Evolutionary conservation across 2,329 filamentous ascomycete genomes (phyloP), one percentile per base, ranked within the genome.

Genomic region (Herpotrichia juniperi): DNA sequence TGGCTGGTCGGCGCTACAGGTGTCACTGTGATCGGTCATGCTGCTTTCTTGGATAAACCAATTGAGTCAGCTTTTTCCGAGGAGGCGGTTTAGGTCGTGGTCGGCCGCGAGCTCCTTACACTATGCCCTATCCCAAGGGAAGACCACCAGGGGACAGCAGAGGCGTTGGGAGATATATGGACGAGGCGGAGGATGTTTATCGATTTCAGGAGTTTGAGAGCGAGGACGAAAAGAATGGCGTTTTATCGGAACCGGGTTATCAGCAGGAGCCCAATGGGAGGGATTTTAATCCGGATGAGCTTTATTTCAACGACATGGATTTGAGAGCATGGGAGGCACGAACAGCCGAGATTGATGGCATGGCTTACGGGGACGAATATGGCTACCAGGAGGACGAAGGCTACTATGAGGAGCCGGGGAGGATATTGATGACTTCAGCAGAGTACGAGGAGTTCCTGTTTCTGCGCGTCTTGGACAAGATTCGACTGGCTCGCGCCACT

Each of bases 61-160:
- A 96, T 97, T 82, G 94, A 97, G 87, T 93, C 96, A 93, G 93
- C 93, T 97, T 99, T 99, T 97, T 97, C 93, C 84, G 94, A 96
- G 93, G 94, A 99, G 93, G 93, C 94, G 93, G 94, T 99, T 90
- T 99, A 97, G 87, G 85, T 40, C 37, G 37, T 96, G 93, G 93
- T 97, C 94, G 93, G 91, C 93, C 93, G 94, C 94, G 89, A 94
- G 89, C 93, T 96, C 93, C 93, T 80, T 79, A 83, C 78, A 79
- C 80, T 83, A 87, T 89, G 92, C 92, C 93, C 90, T n/a, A n/a
- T n/a, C 88, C 82, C 86, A 93, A 90, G 93, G 93, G 93, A 97
- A 97, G 93, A 97, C 91, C 92, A 94, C 90, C 91, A 84, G 89
- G 91, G 89, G 89, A 87, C 84, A 80, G 76, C 78, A 77, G 73